These are phyloP conservation scores for Dipodascus geniculatus DNA, from an alignment of 805 yeast species.

Conservation along the genomic window DNA sequence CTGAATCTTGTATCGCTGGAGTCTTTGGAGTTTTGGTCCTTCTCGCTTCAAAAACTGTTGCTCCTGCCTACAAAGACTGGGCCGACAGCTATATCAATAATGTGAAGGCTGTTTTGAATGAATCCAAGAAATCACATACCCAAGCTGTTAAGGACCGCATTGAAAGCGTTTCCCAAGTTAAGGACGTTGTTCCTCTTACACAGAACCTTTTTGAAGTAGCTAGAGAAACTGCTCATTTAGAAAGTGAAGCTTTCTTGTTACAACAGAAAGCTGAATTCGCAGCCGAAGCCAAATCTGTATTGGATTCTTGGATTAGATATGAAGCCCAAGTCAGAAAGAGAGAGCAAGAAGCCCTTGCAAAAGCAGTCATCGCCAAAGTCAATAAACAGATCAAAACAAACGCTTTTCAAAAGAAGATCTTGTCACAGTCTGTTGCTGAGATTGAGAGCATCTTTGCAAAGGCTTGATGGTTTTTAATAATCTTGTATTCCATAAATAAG, in stretches of 20 bases:
- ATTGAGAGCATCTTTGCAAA: constrained; percentile 47
- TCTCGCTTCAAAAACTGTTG: constrained; percentile 73
- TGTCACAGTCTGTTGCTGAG: constrained; percentile 84
- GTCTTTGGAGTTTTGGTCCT: constrained; percentile 70
- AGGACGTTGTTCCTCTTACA: constrained; percentile 86
- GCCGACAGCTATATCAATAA: constrained; percentile 78
- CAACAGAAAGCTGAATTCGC: constrained; percentile 85
- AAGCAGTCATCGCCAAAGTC: constrained; percentile 78
- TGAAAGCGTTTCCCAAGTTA: constrained; percentile 72
- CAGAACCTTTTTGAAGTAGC: constrained; percentile 86
- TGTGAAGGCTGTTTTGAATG: constrained; percentile 70
- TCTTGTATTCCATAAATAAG: neutral
- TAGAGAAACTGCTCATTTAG: constrained; percentile 91
- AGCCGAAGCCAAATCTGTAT: constrained; percentile 81
- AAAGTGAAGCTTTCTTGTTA: constrained; percentile 86
- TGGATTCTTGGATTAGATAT: constrained; percentile 98
- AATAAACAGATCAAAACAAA: constrained; percentile 73
- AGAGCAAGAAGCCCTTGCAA: constrained; percentile 86
- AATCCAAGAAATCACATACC: constrained; percentile 83
- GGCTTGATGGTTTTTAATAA: neutral
- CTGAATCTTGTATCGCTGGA: constrained; percentile 76
- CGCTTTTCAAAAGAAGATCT: constrained; percentile 86
- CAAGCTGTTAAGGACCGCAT: constrained; percentile 90
- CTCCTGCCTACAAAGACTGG: constrained; percentile 91
- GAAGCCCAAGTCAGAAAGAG: constrained; percentile 92